A percentile compares a stretch with the other conserved stretches of the same genome.
Evolutionary conservation across 106 monocot species (phyloP).

Genomic region (Platanthera zijinensis): DNA sequence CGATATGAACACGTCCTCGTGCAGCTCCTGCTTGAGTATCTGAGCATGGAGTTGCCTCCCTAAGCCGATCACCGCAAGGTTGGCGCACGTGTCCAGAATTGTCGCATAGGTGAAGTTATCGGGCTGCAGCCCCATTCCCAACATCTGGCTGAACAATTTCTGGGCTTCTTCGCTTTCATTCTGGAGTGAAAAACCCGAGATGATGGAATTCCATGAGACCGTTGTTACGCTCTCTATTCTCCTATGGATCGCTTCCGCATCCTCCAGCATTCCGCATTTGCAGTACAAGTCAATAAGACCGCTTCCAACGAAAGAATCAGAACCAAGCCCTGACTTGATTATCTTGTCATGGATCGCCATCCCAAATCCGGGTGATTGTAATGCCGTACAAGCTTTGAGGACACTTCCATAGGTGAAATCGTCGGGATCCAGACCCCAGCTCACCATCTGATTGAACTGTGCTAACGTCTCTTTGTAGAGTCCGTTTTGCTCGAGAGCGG

Average conservation of each 20-base stretch:
- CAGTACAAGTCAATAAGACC: slow-evolving; percentile 87
- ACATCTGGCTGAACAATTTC: slow-evolving; percentile 56
- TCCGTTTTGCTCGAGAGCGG: slow-evolving; percentile 80
- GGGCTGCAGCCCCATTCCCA: slow-evolving; percentile 48
- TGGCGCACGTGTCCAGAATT: slow-evolving; percentile 75
- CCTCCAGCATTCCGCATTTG: slow-evolving; percentile 62
- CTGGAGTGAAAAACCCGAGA: slow-evolving; percentile 68
- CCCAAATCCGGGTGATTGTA: slow-evolving; percentile 47
- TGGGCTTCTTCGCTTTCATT: slow-evolving; percentile 73
- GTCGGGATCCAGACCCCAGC: slow-evolving; percentile 56
- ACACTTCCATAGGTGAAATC: slow-evolving; percentile 91
- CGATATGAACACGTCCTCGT: slow-evolving; percentile 61
- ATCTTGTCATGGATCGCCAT: slow-evolving; percentile 48
- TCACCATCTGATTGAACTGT: slow-evolving; percentile 55
- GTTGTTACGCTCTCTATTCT: slow-evolving; percentile 31
- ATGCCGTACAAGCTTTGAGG: slow-evolving; percentile 77
- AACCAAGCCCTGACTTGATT: slow-evolving; percentile 63
- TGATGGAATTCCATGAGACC: slow-evolving; percentile 86
- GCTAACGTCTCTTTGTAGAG: slow-evolving; percentile 50
- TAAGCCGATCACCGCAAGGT: slow-evolving; percentile 43
- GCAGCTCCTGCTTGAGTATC: slow-evolving; percentile 53
- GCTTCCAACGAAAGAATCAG: slow-evolving; percentile 59
- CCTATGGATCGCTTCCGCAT: slow-evolving; percentile 59
- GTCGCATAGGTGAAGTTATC: slow-evolving; percentile 85
- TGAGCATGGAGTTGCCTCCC: slow-evolving; percentile 87